Evolutionary conservation across 2,329 filamentous ascomycete genomes (phyloP), one percentile per base, ranked within the genome.

Genomic region (Ceratocystis destructans): DNA sequence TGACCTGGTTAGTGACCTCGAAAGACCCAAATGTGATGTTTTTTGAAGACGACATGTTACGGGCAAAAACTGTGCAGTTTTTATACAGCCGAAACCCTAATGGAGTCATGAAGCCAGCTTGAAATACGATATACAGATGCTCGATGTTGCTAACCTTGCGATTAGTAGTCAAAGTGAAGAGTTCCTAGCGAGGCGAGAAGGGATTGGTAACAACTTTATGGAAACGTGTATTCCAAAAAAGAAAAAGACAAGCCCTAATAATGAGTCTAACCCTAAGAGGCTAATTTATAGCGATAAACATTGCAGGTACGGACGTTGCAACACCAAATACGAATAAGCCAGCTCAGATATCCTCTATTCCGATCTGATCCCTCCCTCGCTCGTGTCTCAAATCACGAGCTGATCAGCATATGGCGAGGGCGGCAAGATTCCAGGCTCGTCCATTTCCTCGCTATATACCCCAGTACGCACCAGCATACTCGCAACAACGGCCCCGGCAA

Each of bases 11-110:
- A 12, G 88, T 89, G 65, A 95, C 88, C 67, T 88, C 79, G 73
- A 88, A 92, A 7, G 86, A 82, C 15, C 90, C 89, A 72, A 95
- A 94, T 72, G 84, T 80, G 70, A 93, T 74, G 41, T 62, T n/a
- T 37, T 7, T 33, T 41, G 62, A 44, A 41, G 64, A 48, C 7
- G 64, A 55, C 61, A 68, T 68, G 41, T 44, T 64, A 45, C 62
- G 59, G 25, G 33, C 28, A 33, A 66, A 61, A 28, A 48, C 22
- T 17, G 10, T 1, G 25, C 8, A 22, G 4, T 22, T 48, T 12
- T 33, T 44, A 20, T 6, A 33, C 5, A 48, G 10, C 10, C 31
- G 41, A 31, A n/a, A 48, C 2, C 61, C 25, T 12, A 37, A 6
- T 5, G 22, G 61, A 63, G 50, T 63, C 61, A 63, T 63, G 44